A percentile compares a stretch with the other conserved stretches of the same genome.
Conservation (phyloP, 305 asterid genomes). For the Fraxinus ornus region DNA sequence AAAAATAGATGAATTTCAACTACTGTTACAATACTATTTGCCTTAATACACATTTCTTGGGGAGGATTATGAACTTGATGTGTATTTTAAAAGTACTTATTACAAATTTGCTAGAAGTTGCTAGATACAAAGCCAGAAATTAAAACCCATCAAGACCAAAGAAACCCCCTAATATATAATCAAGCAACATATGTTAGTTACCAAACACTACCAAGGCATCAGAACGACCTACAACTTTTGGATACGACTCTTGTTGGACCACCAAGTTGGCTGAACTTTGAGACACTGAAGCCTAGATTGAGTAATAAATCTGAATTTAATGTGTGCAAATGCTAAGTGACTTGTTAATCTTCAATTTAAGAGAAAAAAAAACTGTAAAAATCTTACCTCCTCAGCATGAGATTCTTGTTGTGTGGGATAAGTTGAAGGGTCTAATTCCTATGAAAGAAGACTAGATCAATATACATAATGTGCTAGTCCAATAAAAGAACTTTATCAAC, state of each 20-base stretch:
- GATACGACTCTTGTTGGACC: background rate
- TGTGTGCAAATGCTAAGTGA: background rate
- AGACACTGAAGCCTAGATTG: background rate
- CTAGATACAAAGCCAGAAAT: background rate
- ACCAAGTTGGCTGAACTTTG: background rate
- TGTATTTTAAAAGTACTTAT: background rate
- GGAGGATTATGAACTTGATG: background rate
- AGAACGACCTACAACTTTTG: background rate
- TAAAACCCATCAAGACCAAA: background rate
- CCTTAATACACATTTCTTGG: background rate
- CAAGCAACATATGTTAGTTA: background rate
- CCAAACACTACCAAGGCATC: background rate
- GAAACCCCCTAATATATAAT: background rate
- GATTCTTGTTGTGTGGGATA: slow-evolving; percentile 26
- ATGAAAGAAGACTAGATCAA: slow-evolving; percentile 5
- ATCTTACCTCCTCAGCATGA: slow-evolving; percentile 33
- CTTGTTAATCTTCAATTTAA: background rate
- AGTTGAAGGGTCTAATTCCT: slow-evolving; percentile 31
- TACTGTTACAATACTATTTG: background rate
- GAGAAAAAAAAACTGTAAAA: slow-evolving; percentile 16
- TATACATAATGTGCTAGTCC: background rate
- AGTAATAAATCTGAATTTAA: background rate
- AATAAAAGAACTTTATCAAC: background rate
- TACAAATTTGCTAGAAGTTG: background rate
- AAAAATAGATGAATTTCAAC: background rate